Conservation (phyloP, 202 grass and related monocot genomes). For the Sporobolus alterniflorus region DNA sequence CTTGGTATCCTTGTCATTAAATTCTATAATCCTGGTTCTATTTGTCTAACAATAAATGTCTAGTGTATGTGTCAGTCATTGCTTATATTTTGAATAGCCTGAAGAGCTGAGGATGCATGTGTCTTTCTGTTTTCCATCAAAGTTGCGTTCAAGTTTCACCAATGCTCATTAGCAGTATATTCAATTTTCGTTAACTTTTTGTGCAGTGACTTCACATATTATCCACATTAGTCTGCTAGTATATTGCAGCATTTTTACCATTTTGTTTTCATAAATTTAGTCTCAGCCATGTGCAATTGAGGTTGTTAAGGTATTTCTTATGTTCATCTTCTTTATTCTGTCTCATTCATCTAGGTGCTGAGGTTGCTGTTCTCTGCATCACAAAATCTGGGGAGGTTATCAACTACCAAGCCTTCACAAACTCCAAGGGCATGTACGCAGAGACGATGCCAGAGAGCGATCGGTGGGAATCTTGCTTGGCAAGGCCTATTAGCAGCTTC, state of each 20-base stretch:
- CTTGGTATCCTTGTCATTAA: not conserved
- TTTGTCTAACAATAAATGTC: not conserved
- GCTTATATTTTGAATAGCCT: not conserved
- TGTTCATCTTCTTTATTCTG: not conserved
- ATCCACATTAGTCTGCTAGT: not conserved
- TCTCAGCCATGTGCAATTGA: slow-evolving; percentile 2
- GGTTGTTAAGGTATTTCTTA: not conserved
- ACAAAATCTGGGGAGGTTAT: slow-evolving; percentile 93
- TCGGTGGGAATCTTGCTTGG: slow-evolving; percentile 88
- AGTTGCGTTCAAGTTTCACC: too few relatives aligned
- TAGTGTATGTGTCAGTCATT: not conserved
- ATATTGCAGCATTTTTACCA: not conserved
- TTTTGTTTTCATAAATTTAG: not conserved
- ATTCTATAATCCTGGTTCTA: not conserved
- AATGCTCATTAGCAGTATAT: not conserved
- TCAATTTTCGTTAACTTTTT: not conserved
- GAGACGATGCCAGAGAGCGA: slow-evolving; percentile 94
- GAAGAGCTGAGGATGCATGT: not conserved
- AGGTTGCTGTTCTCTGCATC: slow-evolving; percentile 97
- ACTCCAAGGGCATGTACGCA: slow-evolving; percentile 80
- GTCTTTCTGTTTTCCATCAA: not conserved
- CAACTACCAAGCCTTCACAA: slow-evolving; percentile 96
- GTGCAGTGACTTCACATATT: not conserved
- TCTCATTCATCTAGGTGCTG: slow-evolving; percentile 52
- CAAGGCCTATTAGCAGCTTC: slow-evolving; percentile 90